Conservation (phyloP, 495 filamentous ascomycete species). For the Talaromyces adpressus region DNA sequence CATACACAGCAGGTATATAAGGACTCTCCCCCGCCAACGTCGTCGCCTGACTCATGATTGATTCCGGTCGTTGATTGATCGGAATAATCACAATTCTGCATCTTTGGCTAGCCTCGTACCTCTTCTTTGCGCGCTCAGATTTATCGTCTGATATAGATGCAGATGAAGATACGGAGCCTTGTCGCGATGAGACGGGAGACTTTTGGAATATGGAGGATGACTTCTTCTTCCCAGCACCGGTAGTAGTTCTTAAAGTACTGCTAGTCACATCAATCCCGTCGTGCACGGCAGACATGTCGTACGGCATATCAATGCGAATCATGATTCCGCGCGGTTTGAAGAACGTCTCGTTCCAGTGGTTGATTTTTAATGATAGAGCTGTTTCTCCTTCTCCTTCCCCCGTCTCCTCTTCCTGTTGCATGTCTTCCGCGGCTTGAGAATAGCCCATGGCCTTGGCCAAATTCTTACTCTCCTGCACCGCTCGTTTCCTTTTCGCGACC, state of each 20-base stretch:
- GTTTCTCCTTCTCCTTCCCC: neutral
- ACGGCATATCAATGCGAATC: slow-evolving; percentile 30
- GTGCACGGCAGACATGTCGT: slow-evolving; percentile 22
- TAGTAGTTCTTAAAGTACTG: neutral
- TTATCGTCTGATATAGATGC: neutral
- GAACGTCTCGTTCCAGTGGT: slow-evolving; percentile 27
- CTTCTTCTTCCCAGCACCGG: neutral
- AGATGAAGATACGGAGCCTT: neutral
- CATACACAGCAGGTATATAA: slow-evolving; percentile 5
- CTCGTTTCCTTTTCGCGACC: slow-evolving; percentile 14
- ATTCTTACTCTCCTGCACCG: slow-evolving; percentile 23
- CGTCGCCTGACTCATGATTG: slow-evolving; percentile 1
- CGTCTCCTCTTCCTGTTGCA: neutral
- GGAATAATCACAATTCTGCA: slow-evolving; percentile 32
- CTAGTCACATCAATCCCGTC: slow-evolving; percentile 20
- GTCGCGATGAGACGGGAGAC: neutral
- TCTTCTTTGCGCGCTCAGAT: neutral
- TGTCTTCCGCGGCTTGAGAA: neutral
- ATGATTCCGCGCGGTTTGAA: slow-evolving; percentile 25
- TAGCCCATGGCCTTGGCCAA: slow-evolving; percentile 14
- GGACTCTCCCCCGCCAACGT: slow-evolving; percentile 4
- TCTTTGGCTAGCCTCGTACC: slow-evolving; percentile 17
- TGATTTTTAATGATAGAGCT: slow-evolving; percentile 20
- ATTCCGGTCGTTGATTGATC: slow-evolving; percentile 3
- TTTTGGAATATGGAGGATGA: neutral